A percentile compares a stretch with the other conserved stretches of the same genome.
Evolutionary conservation across 441 rosid species (phyloP).

Genomic region (Pelargonium fulgidum): DNA sequence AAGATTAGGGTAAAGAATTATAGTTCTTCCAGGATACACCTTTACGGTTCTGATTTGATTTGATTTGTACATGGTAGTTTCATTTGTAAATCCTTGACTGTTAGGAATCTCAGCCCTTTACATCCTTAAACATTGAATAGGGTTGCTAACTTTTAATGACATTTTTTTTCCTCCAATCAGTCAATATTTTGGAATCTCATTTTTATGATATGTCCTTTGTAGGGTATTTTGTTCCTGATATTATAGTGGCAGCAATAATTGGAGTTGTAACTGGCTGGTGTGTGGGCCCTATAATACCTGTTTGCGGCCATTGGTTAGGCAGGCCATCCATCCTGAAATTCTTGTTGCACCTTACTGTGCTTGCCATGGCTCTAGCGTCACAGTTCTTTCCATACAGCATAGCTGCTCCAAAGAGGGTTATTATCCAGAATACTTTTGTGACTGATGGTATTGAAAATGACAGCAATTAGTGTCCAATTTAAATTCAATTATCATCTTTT

Average conservation of each 20-base stretch:
- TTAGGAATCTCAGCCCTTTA: not conserved
- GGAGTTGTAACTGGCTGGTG: conserved; percentile 75
- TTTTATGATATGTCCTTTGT: conserved; percentile 28
- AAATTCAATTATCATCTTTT: not conserved
- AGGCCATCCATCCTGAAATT: conserved; percentile 64
- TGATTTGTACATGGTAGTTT: not conserved
- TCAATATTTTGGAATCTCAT: conserved; percentile 5
- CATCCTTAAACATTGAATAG: not conserved
- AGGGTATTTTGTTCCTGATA: conserved; percentile 75
- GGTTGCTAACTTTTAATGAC: not conserved
- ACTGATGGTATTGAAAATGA: conserved; percentile 51
- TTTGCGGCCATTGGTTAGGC: conserved; percentile 72
- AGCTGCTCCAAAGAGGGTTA: conserved; percentile 84
- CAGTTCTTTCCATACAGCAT: conserved; percentile 87
- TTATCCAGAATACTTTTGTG: conserved; percentile 70
- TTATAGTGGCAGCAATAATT: conserved; percentile 55
- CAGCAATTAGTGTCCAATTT: conserved; percentile 2
- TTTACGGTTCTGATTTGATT: not conserved
- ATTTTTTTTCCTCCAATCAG: not conserved
- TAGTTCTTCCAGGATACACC: no score
- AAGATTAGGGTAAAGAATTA: no score
- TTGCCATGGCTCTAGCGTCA: conserved; percentile 78
- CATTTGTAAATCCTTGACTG: not conserved
- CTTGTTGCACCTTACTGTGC: conserved; percentile 60
- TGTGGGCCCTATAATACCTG: conserved; percentile 74